Evolutionary conservation across 2,329 filamentous ascomycete genomes (phyloP).

Genomic region (Ascochyta fabae): DNA sequence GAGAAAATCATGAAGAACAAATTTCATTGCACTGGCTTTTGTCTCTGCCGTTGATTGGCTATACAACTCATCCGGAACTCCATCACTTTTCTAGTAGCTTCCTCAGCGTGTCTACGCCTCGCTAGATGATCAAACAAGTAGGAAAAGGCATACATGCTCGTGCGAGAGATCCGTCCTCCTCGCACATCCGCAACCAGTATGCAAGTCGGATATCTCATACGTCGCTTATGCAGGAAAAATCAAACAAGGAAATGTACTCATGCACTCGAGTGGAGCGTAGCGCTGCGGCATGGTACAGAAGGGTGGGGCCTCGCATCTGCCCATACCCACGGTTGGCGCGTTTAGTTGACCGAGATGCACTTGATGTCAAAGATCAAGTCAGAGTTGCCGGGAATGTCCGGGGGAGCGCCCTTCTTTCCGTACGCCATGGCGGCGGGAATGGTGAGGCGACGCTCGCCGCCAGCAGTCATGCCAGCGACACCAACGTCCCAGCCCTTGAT

Average conservation of each 20-base stretch:
- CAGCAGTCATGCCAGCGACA: constrained; percentile 87
- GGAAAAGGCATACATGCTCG: constrained; percentile 23
- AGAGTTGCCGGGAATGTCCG: constrained; percentile 90
- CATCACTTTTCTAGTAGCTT: constrained; percentile 47
- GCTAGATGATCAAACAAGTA: constrained; percentile 39
- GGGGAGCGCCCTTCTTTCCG: constrained; percentile 75
- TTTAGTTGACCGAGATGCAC: constrained; percentile 57
- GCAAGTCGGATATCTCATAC: constrained; percentile 53
- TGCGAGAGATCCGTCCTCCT: constrained; percentile 52
- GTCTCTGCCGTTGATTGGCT: neutral
- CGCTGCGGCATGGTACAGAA: constrained; percentile 31
- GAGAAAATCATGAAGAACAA: no score
- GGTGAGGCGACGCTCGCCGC: constrained; percentile 89
- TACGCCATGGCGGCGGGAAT: constrained; percentile 90
- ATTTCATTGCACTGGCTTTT: no score
- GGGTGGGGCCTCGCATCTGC: constrained; percentile 24
- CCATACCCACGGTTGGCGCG: constrained; percentile 15
- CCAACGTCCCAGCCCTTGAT: constrained; percentile 99
- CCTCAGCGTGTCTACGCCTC: constrained; percentile 45
- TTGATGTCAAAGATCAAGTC: constrained; percentile 84
- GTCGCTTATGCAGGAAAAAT: constrained; percentile 43
- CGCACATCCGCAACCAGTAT: constrained; percentile 46
- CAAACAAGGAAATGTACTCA: constrained; percentile 19
- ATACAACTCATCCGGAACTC: constrained; percentile 27
- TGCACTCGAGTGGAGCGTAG: constrained; percentile 41